phyloP scores from a whole-genome alignment of 106 monocot species.

The Platanthera guangdongensis region DNA sequence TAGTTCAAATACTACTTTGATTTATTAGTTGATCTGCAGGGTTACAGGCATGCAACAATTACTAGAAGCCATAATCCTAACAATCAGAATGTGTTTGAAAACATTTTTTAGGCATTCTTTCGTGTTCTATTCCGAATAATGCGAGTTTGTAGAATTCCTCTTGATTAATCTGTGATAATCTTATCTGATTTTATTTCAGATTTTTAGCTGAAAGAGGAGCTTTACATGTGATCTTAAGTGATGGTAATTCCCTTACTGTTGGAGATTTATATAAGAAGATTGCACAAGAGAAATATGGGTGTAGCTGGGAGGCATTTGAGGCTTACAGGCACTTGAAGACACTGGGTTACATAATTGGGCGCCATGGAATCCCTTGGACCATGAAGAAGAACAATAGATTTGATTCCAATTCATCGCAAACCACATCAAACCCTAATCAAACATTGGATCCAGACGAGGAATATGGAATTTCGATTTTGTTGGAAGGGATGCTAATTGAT shows the following conservation, averaged over 20 bases:
- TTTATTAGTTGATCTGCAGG: not conserved
- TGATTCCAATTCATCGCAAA: not conserved
- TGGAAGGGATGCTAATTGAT: constrained; percentile 40
- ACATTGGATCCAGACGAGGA: constrained; percentile 1
- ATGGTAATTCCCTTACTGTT: constrained; percentile 26
- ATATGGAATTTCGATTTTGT: constrained; percentile 8
- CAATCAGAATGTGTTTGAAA: not conserved
- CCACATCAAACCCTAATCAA: constrained; percentile 8
- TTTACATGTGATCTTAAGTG: constrained; percentile 29
- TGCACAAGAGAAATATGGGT: constrained; percentile 37
- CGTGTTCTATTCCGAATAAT: not conserved
- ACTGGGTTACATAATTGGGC: constrained; percentile 74
- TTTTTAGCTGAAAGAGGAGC: constrained; percentile 85
- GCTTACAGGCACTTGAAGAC: constrained; percentile 75
- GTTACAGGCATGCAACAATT: not conserved
- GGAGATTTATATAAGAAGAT: constrained; percentile 58
- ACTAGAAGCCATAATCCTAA: not conserved
- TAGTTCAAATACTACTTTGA: not conserved
- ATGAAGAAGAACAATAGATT: constrained; percentile 24
- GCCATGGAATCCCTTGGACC: constrained; percentile 67
- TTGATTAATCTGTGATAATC: not conserved
- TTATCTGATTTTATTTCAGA: constrained; percentile 21
- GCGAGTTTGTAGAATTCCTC: not conserved
- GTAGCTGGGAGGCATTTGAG: constrained; percentile 58
- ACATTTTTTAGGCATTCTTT: not conserved